A percentile compares a stretch with the other conserved stretches of the same genome.
Evolutionary conservation across 2,329 filamentous ascomycete genomes (phyloP).

Genomic region (Fusarium chuoi): DNA sequence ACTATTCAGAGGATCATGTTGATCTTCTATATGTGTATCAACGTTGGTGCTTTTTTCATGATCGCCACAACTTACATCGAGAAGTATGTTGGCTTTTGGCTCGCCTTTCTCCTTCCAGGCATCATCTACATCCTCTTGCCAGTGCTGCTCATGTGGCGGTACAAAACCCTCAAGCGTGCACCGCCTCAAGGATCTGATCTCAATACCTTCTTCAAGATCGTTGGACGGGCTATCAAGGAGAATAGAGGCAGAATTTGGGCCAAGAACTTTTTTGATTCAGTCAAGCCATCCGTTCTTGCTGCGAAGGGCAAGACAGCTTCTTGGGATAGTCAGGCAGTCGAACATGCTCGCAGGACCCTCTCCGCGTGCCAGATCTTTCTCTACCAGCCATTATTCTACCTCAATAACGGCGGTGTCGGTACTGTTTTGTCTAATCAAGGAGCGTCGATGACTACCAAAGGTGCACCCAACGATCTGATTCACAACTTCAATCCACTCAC

Average conservation of each 20-base stretch:
- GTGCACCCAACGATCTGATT: conserved; percentile 70
- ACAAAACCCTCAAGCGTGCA: neutral
- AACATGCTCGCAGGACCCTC: neutral
- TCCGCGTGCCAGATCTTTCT: conserved; percentile 5
- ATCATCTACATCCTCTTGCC: conserved; percentile 65
- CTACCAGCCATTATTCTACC: neutral
- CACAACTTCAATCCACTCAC: conserved; percentile 68
- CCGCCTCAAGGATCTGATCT: neutral
- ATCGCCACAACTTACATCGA: conserved; percentile 64
- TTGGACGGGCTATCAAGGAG: neutral
- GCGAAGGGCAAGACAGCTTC: neutral
- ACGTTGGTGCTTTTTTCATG: conserved; percentile 63
- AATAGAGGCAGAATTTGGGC: neutral
- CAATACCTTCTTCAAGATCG: neutral
- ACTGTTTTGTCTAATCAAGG: neutral
- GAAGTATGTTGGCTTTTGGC: conserved; percentile 61
- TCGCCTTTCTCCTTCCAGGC: conserved; percentile 54
- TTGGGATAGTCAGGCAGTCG: neutral
- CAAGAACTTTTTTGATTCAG: neutral
- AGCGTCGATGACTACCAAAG: conserved; percentile 53
- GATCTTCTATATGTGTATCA: conserved; percentile 68
- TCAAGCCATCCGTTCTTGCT: neutral
- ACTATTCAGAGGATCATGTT: conserved; percentile 74
- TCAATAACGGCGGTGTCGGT: neutral
- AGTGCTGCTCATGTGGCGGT: conserved; percentile 28